Evolutionary conservation across 2,329 filamentous ascomycete species (phyloP).

Genomic region (Xylariaceae sp.): DNA sequence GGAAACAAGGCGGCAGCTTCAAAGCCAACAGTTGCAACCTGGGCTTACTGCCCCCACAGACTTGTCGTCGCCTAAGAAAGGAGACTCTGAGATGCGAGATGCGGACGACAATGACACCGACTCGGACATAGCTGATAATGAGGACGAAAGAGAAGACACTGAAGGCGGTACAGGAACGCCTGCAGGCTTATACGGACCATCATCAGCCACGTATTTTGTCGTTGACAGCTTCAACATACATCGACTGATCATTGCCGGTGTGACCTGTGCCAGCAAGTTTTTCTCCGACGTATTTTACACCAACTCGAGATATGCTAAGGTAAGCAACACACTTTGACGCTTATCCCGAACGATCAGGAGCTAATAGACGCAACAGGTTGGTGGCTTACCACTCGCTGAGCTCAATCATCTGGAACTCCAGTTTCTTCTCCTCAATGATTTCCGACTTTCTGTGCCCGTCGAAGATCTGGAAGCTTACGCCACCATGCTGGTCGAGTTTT

Average conservation of each 20-base stretch:
- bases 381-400: constrained; percentile 85
- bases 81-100: constrained; percentile 39
- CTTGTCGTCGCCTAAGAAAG: neutral
- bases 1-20: constrained; percentile 45
- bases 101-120: constrained; percentile 40
- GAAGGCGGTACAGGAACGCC: constrained; percentile 14
- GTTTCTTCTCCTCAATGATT: constrained; percentile 93
- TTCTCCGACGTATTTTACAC: constrained; percentile 99
- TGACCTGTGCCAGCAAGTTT: constrained; percentile 98
- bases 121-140: constrained; percentile 50
- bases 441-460: constrained; percentile 85
- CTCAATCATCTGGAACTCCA: constrained; percentile 95
- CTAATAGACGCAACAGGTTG: constrained; percentile 55
- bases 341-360: too few relatives aligned
- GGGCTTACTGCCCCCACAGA: constrained; percentile 9
- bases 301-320: constrained; percentile 98
- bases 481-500: constrained; percentile 98
- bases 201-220: constrained; percentile 69
- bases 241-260: constrained; percentile 89
- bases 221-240: constrained; percentile 99
- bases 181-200: constrained; percentile 21
- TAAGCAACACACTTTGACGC: constrained; percentile 37
- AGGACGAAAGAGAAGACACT: constrained; percentile 30
- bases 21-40: constrained; percentile 32
- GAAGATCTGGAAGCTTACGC: constrained; percentile 97